Conservation (phyloP, 2,329 filamentous ascomycete species). For the Ilyonectria destructans region DNA sequence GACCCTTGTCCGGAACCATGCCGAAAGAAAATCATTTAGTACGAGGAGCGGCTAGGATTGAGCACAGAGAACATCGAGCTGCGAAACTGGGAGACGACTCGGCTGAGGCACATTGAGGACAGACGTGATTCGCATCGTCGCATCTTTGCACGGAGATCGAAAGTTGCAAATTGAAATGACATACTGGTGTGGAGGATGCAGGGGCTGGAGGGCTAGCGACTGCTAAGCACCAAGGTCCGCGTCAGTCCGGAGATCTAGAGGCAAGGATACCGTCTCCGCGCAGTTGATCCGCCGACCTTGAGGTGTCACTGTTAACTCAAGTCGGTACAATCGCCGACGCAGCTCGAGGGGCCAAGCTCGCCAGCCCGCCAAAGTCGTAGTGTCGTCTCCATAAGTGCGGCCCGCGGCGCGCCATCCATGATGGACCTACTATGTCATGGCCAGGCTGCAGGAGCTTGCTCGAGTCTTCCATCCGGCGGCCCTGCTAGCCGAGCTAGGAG, state of each 20-base stretch:
- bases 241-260: not conserved
- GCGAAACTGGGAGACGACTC: not conserved
- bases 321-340: constrained; percentile 18
- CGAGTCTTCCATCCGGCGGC: constrained; percentile 17
- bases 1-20: not conserved
- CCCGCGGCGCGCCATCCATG: constrained; percentile 24
- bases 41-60: not conserved
- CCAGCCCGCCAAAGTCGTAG: constrained; percentile 22
- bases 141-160: not conserved
- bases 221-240: not conserved
- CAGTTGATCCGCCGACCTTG: constrained; percentile 16
- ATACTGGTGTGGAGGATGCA: not conserved
- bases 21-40: not conserved
- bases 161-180: not conserved
- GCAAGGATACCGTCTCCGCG: constrained; percentile 4
- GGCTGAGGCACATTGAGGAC: not conserved
- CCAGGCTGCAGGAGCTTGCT: constrained; percentile 19
- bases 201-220: not conserved
- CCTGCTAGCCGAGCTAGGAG: constrained; percentile 30
- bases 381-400: constrained; percentile 29
- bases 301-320: constrained; percentile 3
- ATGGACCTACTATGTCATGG: constrained; percentile 10
- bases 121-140: too few relatives aligned
- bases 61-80: not conserved
- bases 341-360: constrained; percentile 17